phyloP scores from a whole-genome alignment of 495 filamentous ascomycete genomes.

The Lophiotrema nucula region DNA sequence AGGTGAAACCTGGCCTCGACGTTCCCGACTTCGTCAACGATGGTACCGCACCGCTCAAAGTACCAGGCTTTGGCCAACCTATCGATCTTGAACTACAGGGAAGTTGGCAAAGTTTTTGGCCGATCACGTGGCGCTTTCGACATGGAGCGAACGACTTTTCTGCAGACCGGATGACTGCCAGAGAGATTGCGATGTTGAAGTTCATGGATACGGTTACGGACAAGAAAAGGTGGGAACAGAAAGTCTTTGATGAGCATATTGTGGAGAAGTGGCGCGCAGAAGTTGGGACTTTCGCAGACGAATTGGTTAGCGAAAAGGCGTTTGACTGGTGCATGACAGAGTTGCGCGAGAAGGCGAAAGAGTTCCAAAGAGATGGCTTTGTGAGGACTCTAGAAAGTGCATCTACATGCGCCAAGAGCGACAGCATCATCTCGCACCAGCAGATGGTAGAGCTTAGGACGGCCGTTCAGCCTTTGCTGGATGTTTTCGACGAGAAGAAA shows the following conservation, averaged over 20 bases:
- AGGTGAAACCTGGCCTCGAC: too few relatives aligned
- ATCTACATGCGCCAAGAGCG: conserved; percentile 33
- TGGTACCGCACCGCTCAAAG: too few relatives aligned
- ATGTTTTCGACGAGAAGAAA: conserved; percentile 37
- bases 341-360: conserved; percentile 3
- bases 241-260: conserved; percentile 36
- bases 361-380: conserved; percentile 1
- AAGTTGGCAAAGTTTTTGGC: too few relatives aligned
- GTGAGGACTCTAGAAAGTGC: conserved; percentile 27
- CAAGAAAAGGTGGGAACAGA: conserved; percentile 38
- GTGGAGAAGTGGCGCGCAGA: conserved; percentile 28
- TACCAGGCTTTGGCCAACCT: too few relatives aligned
- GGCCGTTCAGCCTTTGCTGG: conserved; percentile 23
- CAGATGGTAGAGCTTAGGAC: conserved; percentile 15
- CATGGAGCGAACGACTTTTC: neutral
- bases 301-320: conserved; percentile 18
- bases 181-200: conserved; percentile 42
- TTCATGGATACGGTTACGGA: conserved; percentile 42
- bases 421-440: conserved; percentile 12
- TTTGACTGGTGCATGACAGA: conserved; percentile 14
- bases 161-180: conserved; percentile 35
- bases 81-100: too few relatives aligned
- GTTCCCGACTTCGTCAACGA: too few relatives aligned
- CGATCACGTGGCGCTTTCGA: too few relatives aligned
- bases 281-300: neutral